Percentiles rank a stretch among this genome's conserved stretches.
These are phyloP conservation scores for Cryphonectria radicalis DNA, from an alignment of 2,329 filamentous ascomycete genomes.

Conservation along the genomic window DNA sequence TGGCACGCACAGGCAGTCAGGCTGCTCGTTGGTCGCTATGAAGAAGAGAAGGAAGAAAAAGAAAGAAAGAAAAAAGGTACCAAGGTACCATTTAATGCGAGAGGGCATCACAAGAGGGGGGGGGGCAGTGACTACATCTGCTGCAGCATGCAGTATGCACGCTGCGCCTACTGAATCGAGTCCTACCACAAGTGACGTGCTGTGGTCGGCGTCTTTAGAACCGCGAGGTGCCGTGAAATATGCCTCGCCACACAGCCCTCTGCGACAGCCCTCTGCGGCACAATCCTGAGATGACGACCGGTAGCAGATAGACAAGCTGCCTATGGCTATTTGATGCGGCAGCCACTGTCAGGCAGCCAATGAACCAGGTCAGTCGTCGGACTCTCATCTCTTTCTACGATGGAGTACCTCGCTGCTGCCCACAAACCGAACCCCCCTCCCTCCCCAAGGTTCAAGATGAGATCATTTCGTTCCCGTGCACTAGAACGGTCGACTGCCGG, in stretches of 20 bases:
- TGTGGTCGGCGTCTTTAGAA: background rate
- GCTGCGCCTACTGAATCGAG: constrained; percentile 15
- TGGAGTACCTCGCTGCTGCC: background rate
- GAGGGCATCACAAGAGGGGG: background rate
- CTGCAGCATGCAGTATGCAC: constrained; percentile 11
- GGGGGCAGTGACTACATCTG: constrained; percentile 3
- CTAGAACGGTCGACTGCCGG: background rate
- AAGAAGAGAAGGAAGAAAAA: no score
- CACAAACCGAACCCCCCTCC: background rate
- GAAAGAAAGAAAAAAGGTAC: background rate
- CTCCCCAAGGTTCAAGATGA: background rate
- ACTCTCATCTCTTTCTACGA: background rate
- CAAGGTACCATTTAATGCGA: background rate
- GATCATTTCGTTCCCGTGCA: background rate
- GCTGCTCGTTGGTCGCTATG: constrained; percentile 19
- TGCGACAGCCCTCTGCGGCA: background rate
- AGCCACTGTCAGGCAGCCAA: background rate
- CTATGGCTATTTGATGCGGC: background rate
- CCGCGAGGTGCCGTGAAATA: constrained; percentile 1
- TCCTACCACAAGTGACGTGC: constrained; percentile 13
- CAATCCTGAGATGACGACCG: background rate
- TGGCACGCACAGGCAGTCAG: constrained; percentile 16
- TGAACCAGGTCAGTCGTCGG: background rate
- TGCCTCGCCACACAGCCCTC: background rate
- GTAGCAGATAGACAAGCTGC: background rate